Evolutionary conservation across 2,329 filamentous ascomycete species (phyloP).

Genomic region (Penicillium sp.): DNA sequence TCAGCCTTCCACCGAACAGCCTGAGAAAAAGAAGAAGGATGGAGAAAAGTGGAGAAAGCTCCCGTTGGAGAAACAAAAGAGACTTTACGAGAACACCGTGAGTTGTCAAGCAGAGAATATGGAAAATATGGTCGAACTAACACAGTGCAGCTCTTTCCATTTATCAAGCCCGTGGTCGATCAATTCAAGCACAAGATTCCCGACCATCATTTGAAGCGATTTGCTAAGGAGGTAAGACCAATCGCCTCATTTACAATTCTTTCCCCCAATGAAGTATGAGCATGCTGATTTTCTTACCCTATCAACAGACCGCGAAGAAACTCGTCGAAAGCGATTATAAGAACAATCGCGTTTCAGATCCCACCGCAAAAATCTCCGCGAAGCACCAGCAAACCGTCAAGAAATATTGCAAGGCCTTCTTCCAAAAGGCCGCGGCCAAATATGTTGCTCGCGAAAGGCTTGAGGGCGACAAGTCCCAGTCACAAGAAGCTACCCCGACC

Average conservation of each 20-base stretch:
- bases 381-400: slow-evolving; percentile 82
- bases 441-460: slow-evolving; percentile 67
- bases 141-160: slow-evolving; percentile 67
- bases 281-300: background rate
- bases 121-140: slow-evolving; percentile 6
- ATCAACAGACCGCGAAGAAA: slow-evolving; percentile 70
- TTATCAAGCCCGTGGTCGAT: slow-evolving; percentile 80
- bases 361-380: slow-evolving; percentile 65
- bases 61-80: slow-evolving; percentile 78
- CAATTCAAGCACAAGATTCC: slow-evolving; percentile 85
- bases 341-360: slow-evolving; percentile 79
- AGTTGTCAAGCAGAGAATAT: slow-evolving; percentile 36
- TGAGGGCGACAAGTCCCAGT: slow-evolving; percentile 51
- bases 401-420: slow-evolving; percentile 77
- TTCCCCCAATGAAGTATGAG: background rate
- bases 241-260: slow-evolving; percentile 15
- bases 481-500: slow-evolving; percentile 21
- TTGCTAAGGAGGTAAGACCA: slow-evolving; percentile 58
- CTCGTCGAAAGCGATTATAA: slow-evolving; percentile 91
- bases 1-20: slow-evolving; percentile 52
- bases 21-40: slow-evolving; percentile 46
- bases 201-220: slow-evolving; percentile 69
- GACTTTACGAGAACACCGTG: slow-evolving; percentile 91
- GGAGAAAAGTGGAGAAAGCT: slow-evolving; percentile 52
- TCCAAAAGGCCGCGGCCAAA: slow-evolving; percentile 81